Base-by-base conservation (phyloP, 331 rosid genomes). In the Rosa hybrid region DNA sequence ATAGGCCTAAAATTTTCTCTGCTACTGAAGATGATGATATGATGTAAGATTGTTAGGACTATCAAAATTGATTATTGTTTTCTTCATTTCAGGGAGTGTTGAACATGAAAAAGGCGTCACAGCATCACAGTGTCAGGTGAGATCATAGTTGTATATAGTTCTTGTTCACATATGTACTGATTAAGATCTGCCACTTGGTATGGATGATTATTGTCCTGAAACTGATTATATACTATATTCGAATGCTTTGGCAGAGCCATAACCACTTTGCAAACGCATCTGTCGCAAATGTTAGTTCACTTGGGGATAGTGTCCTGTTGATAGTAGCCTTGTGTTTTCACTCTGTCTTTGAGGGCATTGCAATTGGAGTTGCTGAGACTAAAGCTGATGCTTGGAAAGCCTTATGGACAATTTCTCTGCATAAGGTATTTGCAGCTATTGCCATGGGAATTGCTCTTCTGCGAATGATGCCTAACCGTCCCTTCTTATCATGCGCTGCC, bases 391-490 rank as follows among this genome's bases (percentile, higher is more conserved):
- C 98, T 8, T 94, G 97, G 97, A 92, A 83, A 86, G 94, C 93
- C n/a, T 88, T 94, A 39, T 94, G 97, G 97, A 94, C 97, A 39
- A 94, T 94, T 51, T 88, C 90, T 63, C 77, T 94, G 67, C 98
- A 94, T 87, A 94, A 94, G 88, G 76, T 92, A 48, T 92, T 94
- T 78, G 98, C 98, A 75, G 98, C 97, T 72, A 86, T 94, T 64
- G 97, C 94, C 20, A 94, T 92, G 98, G 97, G 97, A 1, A 94
- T 94, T 18, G 96, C 96, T n/a, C 97, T 94, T 64, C 97, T 94
- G 7, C 78, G 94, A 12, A 94, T 92, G 96, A 82, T 88, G 18
- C 97, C 97, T 0, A 56, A 92, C 75, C 90, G 97, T 0, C 94
- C 98, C 23, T 34, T 94, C 12, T 51, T 92, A 17, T 90, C 97